Conservation (phyloP, 768 basidiomycete species). For the Lentinula lateritia region DNA sequence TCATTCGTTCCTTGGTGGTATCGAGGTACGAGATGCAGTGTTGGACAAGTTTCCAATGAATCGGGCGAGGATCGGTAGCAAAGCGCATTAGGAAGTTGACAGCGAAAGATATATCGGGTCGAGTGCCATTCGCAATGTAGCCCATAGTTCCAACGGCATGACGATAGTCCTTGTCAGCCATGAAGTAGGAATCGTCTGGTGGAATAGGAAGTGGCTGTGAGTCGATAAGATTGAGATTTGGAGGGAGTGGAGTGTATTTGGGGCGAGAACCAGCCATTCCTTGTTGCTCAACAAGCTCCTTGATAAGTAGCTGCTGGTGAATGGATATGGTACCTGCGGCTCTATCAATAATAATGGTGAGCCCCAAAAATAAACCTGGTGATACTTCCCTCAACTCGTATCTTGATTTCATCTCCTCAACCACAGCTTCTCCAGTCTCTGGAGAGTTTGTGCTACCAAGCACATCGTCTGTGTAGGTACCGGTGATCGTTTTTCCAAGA, state of each 20-base stretch:
- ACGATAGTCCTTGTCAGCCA: background rate
- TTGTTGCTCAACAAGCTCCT: background rate
- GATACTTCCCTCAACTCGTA: slow-evolving; percentile 1
- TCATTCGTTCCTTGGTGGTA: background rate
- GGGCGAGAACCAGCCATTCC: background rate
- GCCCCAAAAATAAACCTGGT: background rate
- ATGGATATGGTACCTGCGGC: background rate
- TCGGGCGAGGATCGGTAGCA: background rate
- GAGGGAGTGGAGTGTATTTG: background rate
- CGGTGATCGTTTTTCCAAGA: background rate
- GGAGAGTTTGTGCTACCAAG: background rate
- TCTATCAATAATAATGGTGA: background rate
- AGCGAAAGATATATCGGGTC: background rate
- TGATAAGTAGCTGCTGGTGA: background rate
- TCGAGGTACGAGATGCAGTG: background rate
- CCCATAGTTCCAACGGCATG: background rate
- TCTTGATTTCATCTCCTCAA: background rate
- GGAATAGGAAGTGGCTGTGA: background rate
- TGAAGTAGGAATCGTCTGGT: background rate
- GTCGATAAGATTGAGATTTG: background rate
- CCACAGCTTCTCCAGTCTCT: background rate
- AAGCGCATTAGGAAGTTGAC: background rate
- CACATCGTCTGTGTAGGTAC: background rate
- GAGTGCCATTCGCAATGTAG: background rate
- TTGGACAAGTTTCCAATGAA: background rate